Percentiles rank a stretch among this genome's conserved stretches.
These are phyloP conservation scores for Tetratostichococcus sp. DNA, from an alignment of 139 green algal genomes.

Conservation along the genomic window DNA sequence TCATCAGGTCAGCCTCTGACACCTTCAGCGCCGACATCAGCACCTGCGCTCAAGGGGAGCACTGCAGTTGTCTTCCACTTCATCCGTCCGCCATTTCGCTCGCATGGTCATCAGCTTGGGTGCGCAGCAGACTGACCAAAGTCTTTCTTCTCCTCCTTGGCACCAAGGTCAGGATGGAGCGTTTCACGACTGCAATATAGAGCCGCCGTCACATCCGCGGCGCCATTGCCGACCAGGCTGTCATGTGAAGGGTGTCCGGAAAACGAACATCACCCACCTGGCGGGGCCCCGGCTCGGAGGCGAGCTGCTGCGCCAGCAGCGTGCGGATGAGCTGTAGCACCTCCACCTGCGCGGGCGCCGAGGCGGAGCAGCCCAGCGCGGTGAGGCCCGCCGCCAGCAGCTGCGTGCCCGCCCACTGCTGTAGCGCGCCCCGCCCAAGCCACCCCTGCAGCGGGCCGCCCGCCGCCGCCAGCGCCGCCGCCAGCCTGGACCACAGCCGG, in stretches of 20 bases:
- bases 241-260: too few relatives aligned
- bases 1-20: constrained; percentile 5
- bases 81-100: too few relatives aligned
- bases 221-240: too few relatives aligned
- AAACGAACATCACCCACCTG: too few relatives aligned
- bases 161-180: too few relatives aligned
- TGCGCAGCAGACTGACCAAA: too few relatives aligned
- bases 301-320: constrained; percentile 44
- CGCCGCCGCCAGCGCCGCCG: constrained; percentile 23
- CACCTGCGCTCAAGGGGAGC: constrained; percentile 14
- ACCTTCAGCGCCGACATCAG: constrained; percentile 4
- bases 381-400: constrained; percentile 43
- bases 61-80: too few relatives aligned
- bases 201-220: too few relatives aligned
- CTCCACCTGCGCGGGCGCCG: constrained; percentile 45
- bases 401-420: constrained; percentile 35
- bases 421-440: constrained; percentile 12
- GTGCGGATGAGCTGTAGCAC: constrained; percentile 53
- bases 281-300: background rate
- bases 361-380: constrained; percentile 23
- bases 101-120: constrained; percentile 28
- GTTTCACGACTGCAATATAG: constrained; percentile 9
- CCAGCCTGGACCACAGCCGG: constrained; percentile 21
- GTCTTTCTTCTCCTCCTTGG: too few relatives aligned
- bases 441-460: background rate